These are phyloP conservation scores for Fraxinus cuspidata DNA, from an alignment of 257 asterid species.

Conservation along the genomic window DNA sequence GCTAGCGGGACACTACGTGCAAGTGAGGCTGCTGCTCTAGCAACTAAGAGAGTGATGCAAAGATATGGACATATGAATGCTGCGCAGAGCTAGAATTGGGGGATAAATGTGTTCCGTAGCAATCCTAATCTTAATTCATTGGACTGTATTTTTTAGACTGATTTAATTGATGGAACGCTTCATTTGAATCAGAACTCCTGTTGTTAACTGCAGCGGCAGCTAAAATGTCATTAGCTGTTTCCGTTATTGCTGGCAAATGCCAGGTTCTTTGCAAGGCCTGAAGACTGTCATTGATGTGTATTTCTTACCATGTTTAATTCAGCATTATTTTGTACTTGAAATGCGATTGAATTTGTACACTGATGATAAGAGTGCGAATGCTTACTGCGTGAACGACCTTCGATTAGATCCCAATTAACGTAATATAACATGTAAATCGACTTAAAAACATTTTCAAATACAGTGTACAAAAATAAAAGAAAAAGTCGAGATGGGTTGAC, in stretches of 20 bases:
- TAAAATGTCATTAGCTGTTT: background rate
- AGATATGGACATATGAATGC: constrained; percentile 60
- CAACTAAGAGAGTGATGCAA: constrained; percentile 87
- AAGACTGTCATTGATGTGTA: background rate
- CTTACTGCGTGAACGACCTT: too few relatives aligned
- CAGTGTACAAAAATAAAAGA: too few relatives aligned
- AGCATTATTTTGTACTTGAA: background rate
- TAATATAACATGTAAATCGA: too few relatives aligned
- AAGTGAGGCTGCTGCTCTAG: constrained; percentile 95
- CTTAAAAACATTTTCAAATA: too few relatives aligned
- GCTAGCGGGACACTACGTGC: constrained; percentile 87
- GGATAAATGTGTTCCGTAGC: background rate
- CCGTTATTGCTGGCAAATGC: background rate
- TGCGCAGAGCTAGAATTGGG: constrained; percentile 52
- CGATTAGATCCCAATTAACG: too few relatives aligned
- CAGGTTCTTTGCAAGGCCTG: background rate
- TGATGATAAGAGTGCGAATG: too few relatives aligned
- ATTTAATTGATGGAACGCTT: background rate
- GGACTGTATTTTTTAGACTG: background rate
- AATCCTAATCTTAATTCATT: background rate
- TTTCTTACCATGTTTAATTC: background rate
- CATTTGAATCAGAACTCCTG: background rate
- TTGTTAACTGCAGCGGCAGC: background rate
- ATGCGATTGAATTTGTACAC: too few relatives aligned
- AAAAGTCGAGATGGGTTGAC: too few relatives aligned